These are phyloP conservation scores for Schizophyllum amplum DNA, from an alignment of 1,284 basidiomycete genomes.

Conservation along the genomic window DNA sequence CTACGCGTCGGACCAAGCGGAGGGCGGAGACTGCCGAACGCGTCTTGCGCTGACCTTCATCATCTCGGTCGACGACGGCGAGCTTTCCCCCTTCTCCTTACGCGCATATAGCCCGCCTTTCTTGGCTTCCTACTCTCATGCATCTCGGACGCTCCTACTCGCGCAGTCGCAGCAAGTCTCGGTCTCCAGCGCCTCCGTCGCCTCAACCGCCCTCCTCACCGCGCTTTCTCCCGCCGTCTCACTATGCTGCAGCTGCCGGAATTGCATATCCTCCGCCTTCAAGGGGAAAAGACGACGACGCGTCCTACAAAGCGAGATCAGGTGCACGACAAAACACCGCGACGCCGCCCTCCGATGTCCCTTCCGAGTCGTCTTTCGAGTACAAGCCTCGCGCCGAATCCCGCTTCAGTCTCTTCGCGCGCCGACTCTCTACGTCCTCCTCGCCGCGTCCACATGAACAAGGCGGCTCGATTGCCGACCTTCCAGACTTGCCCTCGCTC, in stretches of 20 bases:
- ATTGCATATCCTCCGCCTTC: slow-evolving; percentile 15
- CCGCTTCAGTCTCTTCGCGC: slow-evolving; percentile 7
- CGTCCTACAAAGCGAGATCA: neutral
- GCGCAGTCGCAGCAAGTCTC: slow-evolving; percentile 16
- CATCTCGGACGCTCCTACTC: slow-evolving; percentile 10
- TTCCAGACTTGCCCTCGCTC: slow-evolving; percentile 44
- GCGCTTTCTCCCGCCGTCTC: slow-evolving; percentile 50
- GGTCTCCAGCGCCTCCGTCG: slow-evolving; percentile 19
- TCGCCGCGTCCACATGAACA: slow-evolving; percentile 14
- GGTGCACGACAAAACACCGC: slow-evolving; percentile 13
- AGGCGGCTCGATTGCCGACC: slow-evolving; percentile 30
- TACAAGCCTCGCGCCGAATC: slow-evolving; percentile 12
- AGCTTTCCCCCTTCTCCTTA: neutral
- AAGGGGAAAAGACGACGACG: slow-evolving; percentile 2
- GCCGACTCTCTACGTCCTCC: slow-evolving; percentile 5
- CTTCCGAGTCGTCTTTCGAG: slow-evolving; percentile 26
- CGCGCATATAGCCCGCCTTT: neutral
- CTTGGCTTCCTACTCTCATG: slow-evolving; percentile 12
- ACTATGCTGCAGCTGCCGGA: slow-evolving; percentile 58
- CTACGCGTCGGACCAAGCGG: neutral
- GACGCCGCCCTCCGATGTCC: slow-evolving; percentile 20
- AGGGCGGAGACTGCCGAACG: neutral
- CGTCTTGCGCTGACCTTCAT: neutral
- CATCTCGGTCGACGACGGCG: neutral
- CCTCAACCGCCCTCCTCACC: slow-evolving; percentile 21